Percentiles rank a stretch among this genome's conserved stretches.
phyloP scores from a whole-genome alignment of 169 alveolate species.

The Theileria sp. region DNA sequence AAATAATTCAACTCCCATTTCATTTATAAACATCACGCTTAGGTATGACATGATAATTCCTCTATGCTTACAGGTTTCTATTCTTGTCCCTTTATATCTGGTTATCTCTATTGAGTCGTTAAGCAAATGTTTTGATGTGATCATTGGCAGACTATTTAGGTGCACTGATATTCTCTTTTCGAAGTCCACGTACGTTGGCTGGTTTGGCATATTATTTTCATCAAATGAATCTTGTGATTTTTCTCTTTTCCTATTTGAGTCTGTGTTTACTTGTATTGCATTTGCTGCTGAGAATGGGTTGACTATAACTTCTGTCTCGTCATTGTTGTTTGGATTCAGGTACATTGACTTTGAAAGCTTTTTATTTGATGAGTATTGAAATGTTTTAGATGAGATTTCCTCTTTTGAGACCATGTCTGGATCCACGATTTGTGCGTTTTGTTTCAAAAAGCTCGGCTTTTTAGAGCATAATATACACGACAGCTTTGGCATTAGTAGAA shows the following conservation, averaged over 20 bases:
- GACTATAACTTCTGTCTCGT: neutral
- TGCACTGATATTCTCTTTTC: constrained; percentile 22
- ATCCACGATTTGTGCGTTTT: constrained; percentile 12
- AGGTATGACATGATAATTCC: constrained; percentile 51
- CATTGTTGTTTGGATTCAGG: neutral
- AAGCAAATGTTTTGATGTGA: constrained; percentile 47
- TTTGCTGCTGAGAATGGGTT: constrained; percentile 24
- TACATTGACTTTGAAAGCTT: constrained; percentile 1
- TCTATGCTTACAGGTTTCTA: constrained; percentile 52
- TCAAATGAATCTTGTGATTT: constrained; percentile 1
- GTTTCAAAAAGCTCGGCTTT: constrained; percentile 19
- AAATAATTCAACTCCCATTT: constrained; percentile 19
- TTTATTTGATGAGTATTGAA: constrained; percentile 10
- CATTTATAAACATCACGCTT: constrained; percentile 38
- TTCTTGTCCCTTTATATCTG: constrained; percentile 30
- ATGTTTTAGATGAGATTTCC: constrained; percentile 13
- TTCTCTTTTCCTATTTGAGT: neutral
- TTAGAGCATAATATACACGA: constrained; percentile 59
- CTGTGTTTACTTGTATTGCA: constrained; percentile 7
- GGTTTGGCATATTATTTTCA: neutral
- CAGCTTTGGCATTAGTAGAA: constrained; percentile 53
- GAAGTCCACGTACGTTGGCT: constrained; percentile 1
- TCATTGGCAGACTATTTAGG: constrained; percentile 34
- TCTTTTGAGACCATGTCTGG: constrained; percentile 24
- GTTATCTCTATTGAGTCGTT: constrained; percentile 33